Base-by-base conservation (phyloP, 202 grass and related monocot species). In the Zoysia matrella region DNA sequence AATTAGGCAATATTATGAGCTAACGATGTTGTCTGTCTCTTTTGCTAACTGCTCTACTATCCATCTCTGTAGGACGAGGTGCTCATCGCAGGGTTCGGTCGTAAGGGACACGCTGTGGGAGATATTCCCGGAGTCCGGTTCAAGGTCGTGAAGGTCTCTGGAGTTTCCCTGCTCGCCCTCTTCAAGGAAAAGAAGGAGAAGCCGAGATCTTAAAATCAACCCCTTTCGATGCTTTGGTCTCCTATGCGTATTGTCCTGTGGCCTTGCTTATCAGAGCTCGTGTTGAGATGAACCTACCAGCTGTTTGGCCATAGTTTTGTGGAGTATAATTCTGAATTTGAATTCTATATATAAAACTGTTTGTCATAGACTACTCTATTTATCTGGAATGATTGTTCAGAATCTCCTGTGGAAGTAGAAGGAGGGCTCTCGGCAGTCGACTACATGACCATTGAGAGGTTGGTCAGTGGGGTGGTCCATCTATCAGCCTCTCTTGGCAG, bases 41-140 rank as follows among this genome's bases (percentile, higher is more conserved):
- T 2, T 64, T 75, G 39, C 41, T 43, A 12, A 3, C 9, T 52
- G 48, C 12, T 85, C 75, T 8, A 11, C 15, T 51, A 3, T 0
- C 18, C 18, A 3, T 57, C 41, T 86, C 4, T 73, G 47, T 18
- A 93, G 85, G 91, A 91, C n/a, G 91, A 94, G 82, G 92, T 94
- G 67, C 82, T 94, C 71, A 94, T 94, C 48, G 88, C 91, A 7
- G 88, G n/a, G n/a, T n/a, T n/a, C n/a, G n/a, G n/a, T n/a, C n/a
- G n/a, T n/a, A n/a, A n/a, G n/a, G n/a, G n/a, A n/a, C n/a, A n/a
- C n/a, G n/a, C n/a, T n/a, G n/a, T n/a, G n/a, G n/a, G n/a, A n/a
- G n/a, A n/a, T n/a, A n/a, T n/a, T n/a, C n/a, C n/a, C n/a, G n/a
- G n/a, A n/a, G n/a, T n/a, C n/a, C n/a, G n/a, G n/a, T n/a, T n/a